phyloP scores from a whole-genome alignment of 2,329 filamentous ascomycete genomes.

The Colletotrichum sp. region DNA sequence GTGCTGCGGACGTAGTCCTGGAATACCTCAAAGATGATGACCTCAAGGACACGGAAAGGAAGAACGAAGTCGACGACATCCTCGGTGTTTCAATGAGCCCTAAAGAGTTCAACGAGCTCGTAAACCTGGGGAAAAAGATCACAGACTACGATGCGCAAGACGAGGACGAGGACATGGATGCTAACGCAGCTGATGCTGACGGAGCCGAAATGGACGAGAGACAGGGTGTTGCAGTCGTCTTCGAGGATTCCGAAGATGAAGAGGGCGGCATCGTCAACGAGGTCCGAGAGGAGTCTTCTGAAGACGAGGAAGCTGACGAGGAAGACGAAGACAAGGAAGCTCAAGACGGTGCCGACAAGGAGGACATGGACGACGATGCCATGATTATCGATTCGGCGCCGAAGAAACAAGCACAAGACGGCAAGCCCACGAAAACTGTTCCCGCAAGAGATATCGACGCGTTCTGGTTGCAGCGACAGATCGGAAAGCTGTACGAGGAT shows the following conservation, averaged over 20 bases:
- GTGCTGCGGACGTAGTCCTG: slow-evolving; percentile 89
- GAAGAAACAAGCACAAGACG: slow-evolving; percentile 49
- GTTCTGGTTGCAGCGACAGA: slow-evolving; percentile 94
- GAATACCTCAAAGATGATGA: slow-evolving; percentile 95
- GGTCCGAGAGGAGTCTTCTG: slow-evolving; percentile 86
- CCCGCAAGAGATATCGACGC: slow-evolving; percentile 92
- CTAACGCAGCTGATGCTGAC: slow-evolving; percentile 67
- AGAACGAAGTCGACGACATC: slow-evolving; percentile 95
- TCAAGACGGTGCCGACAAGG: slow-evolving; percentile 50
- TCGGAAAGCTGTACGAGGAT: slow-evolving; percentile 87
- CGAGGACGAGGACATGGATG: slow-evolving; percentile 87
- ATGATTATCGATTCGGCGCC: slow-evolving; percentile 80
- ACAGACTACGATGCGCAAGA: slow-evolving; percentile 98
- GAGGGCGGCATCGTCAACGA: slow-evolving; percentile 81
- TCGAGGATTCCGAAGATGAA: slow-evolving; percentile 90
- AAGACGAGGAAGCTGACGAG: slow-evolving; percentile 74
- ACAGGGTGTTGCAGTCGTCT: slow-evolving; percentile 96
- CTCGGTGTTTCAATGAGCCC: slow-evolving; percentile 81
- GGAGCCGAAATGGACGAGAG: slow-evolving; percentile 87
- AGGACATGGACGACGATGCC: slow-evolving; percentile 62
- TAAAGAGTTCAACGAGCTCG: slow-evolving; percentile 95
- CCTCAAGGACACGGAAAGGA: slow-evolving; percentile 97
- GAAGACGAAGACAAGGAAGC: slow-evolving; percentile 65
- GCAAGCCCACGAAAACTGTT: slow-evolving; percentile 67
- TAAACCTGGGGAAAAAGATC: slow-evolving; percentile 97